phyloP scores from a whole-genome alignment of 768 basidiomycete species.

The Leccinum disarticulatum region DNA sequence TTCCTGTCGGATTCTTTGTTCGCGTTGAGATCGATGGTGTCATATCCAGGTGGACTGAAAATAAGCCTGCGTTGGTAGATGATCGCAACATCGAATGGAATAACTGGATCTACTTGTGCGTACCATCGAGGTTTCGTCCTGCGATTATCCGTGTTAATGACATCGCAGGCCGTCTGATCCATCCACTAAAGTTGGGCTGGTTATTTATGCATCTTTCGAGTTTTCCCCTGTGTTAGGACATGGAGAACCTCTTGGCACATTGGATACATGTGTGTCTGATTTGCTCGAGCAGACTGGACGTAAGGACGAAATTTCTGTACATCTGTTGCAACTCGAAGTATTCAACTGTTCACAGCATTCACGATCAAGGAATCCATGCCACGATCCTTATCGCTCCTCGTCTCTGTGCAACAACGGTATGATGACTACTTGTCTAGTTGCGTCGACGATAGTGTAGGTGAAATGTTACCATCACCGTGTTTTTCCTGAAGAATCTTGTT shows the following conservation, averaged over 20 bases:
- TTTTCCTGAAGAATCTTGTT: neutral
- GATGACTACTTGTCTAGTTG: neutral
- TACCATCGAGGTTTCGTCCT: neutral
- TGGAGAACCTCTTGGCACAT: neutral
- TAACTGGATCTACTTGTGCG: neutral
- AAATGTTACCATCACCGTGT: neutral
- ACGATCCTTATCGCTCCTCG: neutral
- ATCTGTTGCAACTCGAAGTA: neutral
- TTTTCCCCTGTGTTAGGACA: too few species aligned
- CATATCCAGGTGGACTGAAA: neutral
- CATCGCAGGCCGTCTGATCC: too few species aligned
- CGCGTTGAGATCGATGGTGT: neutral
- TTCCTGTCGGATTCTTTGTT: slow-evolving; percentile 15
- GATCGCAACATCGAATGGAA: slow-evolving; percentile 3
- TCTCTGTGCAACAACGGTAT: neutral
- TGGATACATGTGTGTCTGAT: neutral
- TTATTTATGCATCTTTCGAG: too few species aligned
- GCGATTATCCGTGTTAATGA: too few species aligned
- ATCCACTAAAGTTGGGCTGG: too few species aligned
- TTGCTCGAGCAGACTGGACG: neutral
- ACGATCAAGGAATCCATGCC: neutral
- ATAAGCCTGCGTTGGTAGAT: neutral
- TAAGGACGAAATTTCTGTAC: neutral
- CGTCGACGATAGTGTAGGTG: neutral
- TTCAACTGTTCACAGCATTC: neutral